Base-by-base conservation (phyloP, 176 grass and related monocot genomes). In the Rhipidocladum racemiflorum region DNA sequence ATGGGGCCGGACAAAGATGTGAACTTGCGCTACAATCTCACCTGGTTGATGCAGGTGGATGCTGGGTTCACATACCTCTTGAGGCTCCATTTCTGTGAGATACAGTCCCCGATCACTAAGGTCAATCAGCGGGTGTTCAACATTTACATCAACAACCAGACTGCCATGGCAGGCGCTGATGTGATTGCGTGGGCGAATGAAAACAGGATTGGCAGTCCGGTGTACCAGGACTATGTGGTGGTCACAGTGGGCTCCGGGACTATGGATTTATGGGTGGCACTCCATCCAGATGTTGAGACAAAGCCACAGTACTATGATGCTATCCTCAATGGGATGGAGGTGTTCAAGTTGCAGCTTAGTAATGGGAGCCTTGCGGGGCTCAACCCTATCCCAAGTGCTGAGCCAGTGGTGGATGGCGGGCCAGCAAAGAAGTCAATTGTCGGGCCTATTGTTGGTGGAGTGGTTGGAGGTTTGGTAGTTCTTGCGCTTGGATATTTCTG, bases 51-150 rank as follows among this genome's bases (percentile, higher is more conserved):
- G 74, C 76, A 82, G 43, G 91, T 97, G 54, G 91, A 97, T 83
- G 91, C 91, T 72, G 94, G 94, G 6, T 97, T 90, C 80, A 18
- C 5, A 0, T 94, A 97, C 67, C 89, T 97, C 49, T 77, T 97
- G 30, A 85, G 94, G 85, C 56, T 97, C 38, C 94, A 97, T 85
- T 97, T 97, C 83, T 97, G 94, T 56, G 94, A 97, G 87, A 94
- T 97, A 44, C 94, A 97, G 40, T 80, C 56, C 60, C 89, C 80
- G 0, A 74, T 81, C 14, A 97, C 91, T 3, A 79, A 81, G 72
- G 0, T 21, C n/a, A 94, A 97, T 39, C 91, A 91, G 70, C 88
- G 91, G 82, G 91, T 92, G 2, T 97, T 97, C 28, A 32, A 87
- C 34, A 94, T 97, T 50, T 90, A 68, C 59, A 87, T 97, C 72